These are phyloP conservation scores for Backusella westeae DNA, from an alignment of 192 early-diverging fungal genomes.

Conservation along the genomic window DNA sequence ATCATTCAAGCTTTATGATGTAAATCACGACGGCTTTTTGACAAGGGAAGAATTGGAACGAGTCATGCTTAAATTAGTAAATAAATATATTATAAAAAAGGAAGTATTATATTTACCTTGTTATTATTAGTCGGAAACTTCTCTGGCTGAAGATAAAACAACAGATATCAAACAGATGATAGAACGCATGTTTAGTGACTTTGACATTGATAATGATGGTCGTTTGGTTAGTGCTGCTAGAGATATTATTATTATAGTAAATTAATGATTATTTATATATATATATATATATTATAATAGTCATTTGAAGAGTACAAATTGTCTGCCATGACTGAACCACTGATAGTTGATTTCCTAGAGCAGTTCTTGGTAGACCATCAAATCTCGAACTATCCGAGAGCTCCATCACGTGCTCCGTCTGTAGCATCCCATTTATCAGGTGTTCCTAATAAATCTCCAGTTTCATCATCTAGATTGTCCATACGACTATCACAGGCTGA, in stretches of 20 bases:
- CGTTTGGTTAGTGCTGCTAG: conserved; percentile 49
- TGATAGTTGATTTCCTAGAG: conserved; percentile 75
- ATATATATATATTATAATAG: conserved; percentile 27
- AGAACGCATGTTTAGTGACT: conserved; percentile 71
- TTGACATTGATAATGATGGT: conserved; percentile 80
- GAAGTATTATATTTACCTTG: not conserved
- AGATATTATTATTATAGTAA: not conserved
- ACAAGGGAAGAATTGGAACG: conserved; percentile 69
- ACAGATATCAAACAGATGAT: conserved; percentile 62
- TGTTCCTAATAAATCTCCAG: not conserved
- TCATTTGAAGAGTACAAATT: conserved; percentile 75
- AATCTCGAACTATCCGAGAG: conserved; percentile 26
- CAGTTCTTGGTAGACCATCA: conserved; percentile 67
- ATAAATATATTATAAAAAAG: not conserved
- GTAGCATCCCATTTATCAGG: conserved; percentile 23
- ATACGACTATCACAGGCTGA: conserved; percentile 36
- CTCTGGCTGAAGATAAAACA: conserved; percentile 66
- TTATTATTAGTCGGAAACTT: conserved; percentile 30
- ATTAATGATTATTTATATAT: conserved; percentile 12
- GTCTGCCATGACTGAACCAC: conserved; percentile 74
- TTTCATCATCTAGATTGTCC: conserved; percentile 25
- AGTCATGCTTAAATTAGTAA: conserved; percentile 75
- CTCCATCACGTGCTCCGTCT: conserved; percentile 31
- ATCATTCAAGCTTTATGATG: conserved; percentile 78
- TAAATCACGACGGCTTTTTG: conserved; percentile 72